Evolutionary conservation across 352 stramenopile species (phyloP), one percentile per base, ranked within the genome.

Genomic region (Nothophytophthora sp.): DNA sequence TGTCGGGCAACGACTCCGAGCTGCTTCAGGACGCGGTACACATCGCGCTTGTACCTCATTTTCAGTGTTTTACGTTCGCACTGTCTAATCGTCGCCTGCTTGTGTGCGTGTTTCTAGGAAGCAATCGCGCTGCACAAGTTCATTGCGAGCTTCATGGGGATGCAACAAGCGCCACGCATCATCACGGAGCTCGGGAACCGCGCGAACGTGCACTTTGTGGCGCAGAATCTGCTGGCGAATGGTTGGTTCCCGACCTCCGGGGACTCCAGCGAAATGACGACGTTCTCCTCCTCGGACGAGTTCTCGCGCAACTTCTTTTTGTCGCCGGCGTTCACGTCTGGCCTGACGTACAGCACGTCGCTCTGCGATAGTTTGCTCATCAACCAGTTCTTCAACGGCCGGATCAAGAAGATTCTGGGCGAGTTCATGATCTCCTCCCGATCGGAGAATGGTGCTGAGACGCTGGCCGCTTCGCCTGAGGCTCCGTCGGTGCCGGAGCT

Each of bases 381-480:
- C 67, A 95, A 95, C 56, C 81, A 92, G 69, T 95, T 88, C 54
- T 95, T 92, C 61, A 95, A 92, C 54, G 64, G 69, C 30, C 86
- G 85, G 40, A 90, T 95, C 67, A 95, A 91, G 57, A 89, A 80
- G 24, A 95, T 95, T 49, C 49, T 95, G 44, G 73, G 81, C 16
- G 84, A 92, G 56, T 92, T 95, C 50, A 90, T 95, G 70, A 92
- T 92, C 39, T 75, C 76, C 7, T 88, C 81, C 8, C 86, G 81
- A 55, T 78, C 84, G 24, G 84, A 81, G 50, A 68, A 60, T 11
- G 59, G 39, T 11, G 16, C 30, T 1, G 28, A 12, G 15, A 50
- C 48, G 23, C 59, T 59, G 38, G 49, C 59, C 27, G 38, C 50
- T 20, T 77, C 80, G 11, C 72, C 75, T 29, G 61, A 58, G 15